Base-by-base conservation (phyloP, 2,329 filamentous ascomycete genomes). In the Raffaelea albimanens region DNA sequence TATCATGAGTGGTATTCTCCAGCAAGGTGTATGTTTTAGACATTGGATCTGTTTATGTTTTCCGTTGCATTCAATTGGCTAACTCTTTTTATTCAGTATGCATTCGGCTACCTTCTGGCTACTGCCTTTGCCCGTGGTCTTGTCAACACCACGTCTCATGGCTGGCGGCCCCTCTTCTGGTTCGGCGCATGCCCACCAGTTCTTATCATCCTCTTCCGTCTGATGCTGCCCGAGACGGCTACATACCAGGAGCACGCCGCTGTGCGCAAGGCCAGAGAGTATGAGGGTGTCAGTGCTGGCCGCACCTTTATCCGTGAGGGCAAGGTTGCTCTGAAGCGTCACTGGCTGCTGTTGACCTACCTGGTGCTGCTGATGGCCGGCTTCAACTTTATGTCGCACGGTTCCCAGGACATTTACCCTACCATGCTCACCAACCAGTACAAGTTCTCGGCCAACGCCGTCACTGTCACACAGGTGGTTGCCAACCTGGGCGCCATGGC, bases 361-460 rank as follows among this genome's bases (percentile, higher is more conserved):
- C 71, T 94, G 48, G 85, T 94, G 9, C 70, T 94, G 23, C 72
- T 95, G 41, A 93, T 94, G 87, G 83, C 87, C 3, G 87, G 87
- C 5, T 91, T 95, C 71, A 94, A 93, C 66, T 94, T 91, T 60
- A 50, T 56, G 60, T 56, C 41, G 21, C 86, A 91, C 68, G 87
- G 84, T 2, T 83, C 80, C 21, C 85, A 91, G 62, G 86, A 91
- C 66, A 83, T 77, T 43, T 90, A 89, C 67, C 88, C 85, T 0
- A 89, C 85, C 3, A 84, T 90, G 82, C 70, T 83, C 13, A 29
- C 36, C 25, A 56, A 55, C 52, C 55, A 56, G 52, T 54, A 50
- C 48, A 46, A 50, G 34, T 55, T 56, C 40, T 54, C 52, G 21
- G 38, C 52, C 47, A 45, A 55, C 19, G 49, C 50, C 36, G 48